Percentiles rank a stretch among this genome's conserved stretches.
phyloP scores from a whole-genome alignment of 352 stramenopile species.

The Phytophthora uliginosa region DNA sequence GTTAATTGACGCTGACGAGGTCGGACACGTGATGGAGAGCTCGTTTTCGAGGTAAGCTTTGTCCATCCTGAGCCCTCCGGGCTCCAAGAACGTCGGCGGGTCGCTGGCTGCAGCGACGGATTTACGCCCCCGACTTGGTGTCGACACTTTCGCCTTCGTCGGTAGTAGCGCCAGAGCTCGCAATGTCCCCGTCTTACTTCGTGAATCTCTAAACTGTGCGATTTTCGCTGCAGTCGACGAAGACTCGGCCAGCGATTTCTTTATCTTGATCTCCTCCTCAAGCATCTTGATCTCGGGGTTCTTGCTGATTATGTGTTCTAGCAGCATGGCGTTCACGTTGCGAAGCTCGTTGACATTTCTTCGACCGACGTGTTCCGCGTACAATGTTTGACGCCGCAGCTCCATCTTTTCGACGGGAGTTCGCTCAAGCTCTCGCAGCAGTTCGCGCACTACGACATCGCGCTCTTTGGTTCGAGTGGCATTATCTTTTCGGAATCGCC shows the following conservation, averaged over 20 bases:
- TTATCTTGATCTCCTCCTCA: constrained; percentile 35
- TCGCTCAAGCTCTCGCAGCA: constrained; percentile 63
- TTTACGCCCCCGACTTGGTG: constrained; percentile 37
- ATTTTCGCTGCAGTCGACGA: background rate
- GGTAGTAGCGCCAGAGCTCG: constrained; percentile 11
- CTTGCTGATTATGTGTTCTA: constrained; percentile 79
- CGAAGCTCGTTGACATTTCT: constrained; percentile 58
- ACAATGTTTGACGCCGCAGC: constrained; percentile 51
- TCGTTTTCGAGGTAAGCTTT: constrained; percentile 70
- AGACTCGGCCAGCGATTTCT: constrained; percentile 3
- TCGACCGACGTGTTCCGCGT: constrained; percentile 58
- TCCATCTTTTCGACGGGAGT: constrained; percentile 52
- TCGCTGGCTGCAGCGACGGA: constrained; percentile 12
- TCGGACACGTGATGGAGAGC: constrained; percentile 52
- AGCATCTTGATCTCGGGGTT: constrained; percentile 61
- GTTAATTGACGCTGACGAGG: constrained; percentile 14
- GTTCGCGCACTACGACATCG: constrained; percentile 41
- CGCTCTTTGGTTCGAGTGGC: constrained; percentile 56
- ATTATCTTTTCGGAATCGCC: constrained; percentile 71
- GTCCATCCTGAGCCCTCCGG: constrained; percentile 64
- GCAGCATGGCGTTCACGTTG: constrained; percentile 59
- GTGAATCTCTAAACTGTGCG: constrained; percentile 17
- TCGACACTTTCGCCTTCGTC: constrained; percentile 3
- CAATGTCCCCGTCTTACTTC: constrained; percentile 11
- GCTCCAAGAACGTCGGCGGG: constrained; percentile 47